These are phyloP conservation scores for Ogataea hybrid DNA, from an alignment of 1,139 yeast genomes.

Conservation along the genomic window DNA sequence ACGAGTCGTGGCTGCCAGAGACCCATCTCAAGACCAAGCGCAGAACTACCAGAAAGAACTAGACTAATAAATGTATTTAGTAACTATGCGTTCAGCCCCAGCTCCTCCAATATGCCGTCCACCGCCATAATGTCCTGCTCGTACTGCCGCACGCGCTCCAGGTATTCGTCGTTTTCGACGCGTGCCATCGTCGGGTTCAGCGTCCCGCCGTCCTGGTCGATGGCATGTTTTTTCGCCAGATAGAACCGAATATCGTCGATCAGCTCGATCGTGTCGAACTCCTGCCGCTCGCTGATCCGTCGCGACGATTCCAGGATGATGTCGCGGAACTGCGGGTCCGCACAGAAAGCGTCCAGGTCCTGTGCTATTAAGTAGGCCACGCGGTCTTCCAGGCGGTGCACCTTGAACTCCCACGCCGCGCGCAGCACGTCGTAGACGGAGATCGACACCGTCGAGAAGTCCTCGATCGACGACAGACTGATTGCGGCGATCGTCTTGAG, in stretches of 20 bases:
- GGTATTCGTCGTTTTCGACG: constrained; percentile 14
- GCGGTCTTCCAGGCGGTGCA: constrained; percentile 64
- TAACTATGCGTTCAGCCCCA: constrained; percentile 43
- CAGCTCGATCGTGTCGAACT: constrained; percentile 75
- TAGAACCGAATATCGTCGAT: constrained; percentile 75
- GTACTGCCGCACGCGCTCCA: constrained; percentile 27
- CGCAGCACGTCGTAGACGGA: constrained; percentile 56
- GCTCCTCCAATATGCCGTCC: constrained; percentile 42
- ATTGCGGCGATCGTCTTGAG: constrained; percentile 68
- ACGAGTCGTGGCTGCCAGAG: constrained; percentile 61
- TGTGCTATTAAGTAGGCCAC: constrained; percentile 59
- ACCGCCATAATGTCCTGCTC: constrained; percentile 40
- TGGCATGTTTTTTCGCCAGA: constrained; percentile 46
- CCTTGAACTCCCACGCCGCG: constrained; percentile 65
- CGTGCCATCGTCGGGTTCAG: constrained; percentile 15
- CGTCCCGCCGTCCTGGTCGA: constrained; percentile 21
- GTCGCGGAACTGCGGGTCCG: constrained; percentile 36
- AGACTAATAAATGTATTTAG: constrained; percentile 11
- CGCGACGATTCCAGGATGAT: constrained; percentile 51
- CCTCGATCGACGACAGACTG: constrained; percentile 44
- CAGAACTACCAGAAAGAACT: constrained; percentile 32
- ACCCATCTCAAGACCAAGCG: constrained; percentile 34
- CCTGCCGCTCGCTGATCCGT: constrained; percentile 60
- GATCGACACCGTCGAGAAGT: constrained; percentile 24
- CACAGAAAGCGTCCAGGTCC: constrained; percentile 41